A percentile compares a stretch with the other conserved stretches of the same genome.
phyloP scores from a whole-genome alignment of 2,329 filamentous ascomycete genomes.

The Fusarium solani-melongenae region DNA sequence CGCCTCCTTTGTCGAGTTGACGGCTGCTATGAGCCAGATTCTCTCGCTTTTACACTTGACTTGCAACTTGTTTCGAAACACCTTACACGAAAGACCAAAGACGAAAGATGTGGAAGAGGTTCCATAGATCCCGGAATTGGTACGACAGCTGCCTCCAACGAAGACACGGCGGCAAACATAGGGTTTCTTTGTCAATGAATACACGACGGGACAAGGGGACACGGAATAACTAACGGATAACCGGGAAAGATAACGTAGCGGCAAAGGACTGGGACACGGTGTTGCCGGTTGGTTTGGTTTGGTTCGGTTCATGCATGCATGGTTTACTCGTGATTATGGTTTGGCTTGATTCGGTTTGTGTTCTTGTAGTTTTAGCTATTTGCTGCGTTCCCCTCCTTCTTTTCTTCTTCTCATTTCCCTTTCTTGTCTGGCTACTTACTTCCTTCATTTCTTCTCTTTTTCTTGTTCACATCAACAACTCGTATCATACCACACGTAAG shows the following conservation, averaged over 20 bases:
- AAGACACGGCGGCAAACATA: constrained; percentile 15
- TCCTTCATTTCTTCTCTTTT: constrained; percentile 16
- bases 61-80: constrained; percentile 13
- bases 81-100: constrained; percentile 12
- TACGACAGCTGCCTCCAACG: constrained; percentile 8
- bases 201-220: constrained; percentile 23
- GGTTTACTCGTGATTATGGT: constrained; percentile 17
- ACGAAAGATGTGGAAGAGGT: neutral
- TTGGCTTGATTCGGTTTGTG: neutral
- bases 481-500: constrained; percentile 42
- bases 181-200: constrained; percentile 32
- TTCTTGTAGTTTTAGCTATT: constrained; percentile 33
- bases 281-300: constrained; percentile 16
- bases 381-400: constrained; percentile 9
- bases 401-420: constrained; percentile 10
- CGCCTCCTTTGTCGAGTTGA: neutral
- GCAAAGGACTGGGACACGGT: constrained; percentile 21
- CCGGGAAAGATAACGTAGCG: constrained; percentile 23
- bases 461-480: constrained; percentile 10
- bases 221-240: constrained; percentile 33
- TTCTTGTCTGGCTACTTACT: constrained; percentile 23
- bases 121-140: constrained; percentile 2
- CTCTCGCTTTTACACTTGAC: constrained; percentile 13
- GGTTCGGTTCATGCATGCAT: neutral
- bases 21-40: neutral